Base-by-base conservation (phyloP, 169 alveolate species). In the Theileria annulata region DNA sequence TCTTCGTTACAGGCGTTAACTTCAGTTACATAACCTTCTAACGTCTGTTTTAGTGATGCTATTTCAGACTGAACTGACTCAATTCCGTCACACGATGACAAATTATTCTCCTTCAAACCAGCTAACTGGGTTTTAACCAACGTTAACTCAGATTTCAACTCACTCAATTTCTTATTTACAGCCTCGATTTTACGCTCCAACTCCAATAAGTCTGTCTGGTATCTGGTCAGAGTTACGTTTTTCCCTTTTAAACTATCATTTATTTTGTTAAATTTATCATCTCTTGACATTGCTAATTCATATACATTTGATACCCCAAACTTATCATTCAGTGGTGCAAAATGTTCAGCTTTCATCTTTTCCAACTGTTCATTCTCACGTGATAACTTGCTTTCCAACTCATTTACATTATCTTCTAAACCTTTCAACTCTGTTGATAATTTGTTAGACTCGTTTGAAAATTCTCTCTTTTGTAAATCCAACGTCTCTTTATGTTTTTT, bases 241-340 rank as follows among this genome's bases (percentile, higher is more conserved):
- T 84, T 77, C 23, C 58, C 78, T 28, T 33, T 72, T 27, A 84
- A 66, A 23, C 19, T 6, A 10, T 73, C 6, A 15, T 47, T 21
- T 64, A 77, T n/a, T 0, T 59, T 66, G 23, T 51, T 72, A 13
- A 58, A 58, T 30, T 67, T 25, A 0, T 84, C 87, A 28, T 33
- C 48, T 12, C 66, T 47, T 0, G 63, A 21, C 23, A 6, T 48
- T 51, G 76, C 3, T 21, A 71, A 1, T 17, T 68, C 54, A 63
- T 84, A 30, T 23, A 77, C 84, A 33, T 84, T 82, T 9, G 48
- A 62, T 12, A 77, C 87, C 23, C 87, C 87, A 51, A 66, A 60
- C 68, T 76, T 77, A 3, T 47, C 59, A 28, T 78, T 77, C 33
- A 84, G 63, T 10, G 51, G 48, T 66, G 25, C 56, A 48, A 76